Percentiles rank a stretch among this genome's conserved stretches.
Conservation (phyloP, 306 rosid genomes). For the Dryas drummondii region DNA sequence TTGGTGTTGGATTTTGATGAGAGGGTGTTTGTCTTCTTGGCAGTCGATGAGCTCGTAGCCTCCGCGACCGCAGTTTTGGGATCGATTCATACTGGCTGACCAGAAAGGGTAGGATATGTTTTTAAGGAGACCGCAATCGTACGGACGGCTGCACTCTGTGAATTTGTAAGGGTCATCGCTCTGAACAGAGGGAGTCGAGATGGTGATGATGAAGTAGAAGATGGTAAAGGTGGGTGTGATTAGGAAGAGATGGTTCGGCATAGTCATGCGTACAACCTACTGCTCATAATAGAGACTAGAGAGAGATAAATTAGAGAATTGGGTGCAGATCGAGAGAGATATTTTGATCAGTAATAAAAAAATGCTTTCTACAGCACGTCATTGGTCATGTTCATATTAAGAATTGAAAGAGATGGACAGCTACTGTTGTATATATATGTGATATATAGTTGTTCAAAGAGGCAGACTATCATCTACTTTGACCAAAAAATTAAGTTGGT, state of each 20-base stretch:
- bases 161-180: background rate
- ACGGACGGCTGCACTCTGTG: constrained; percentile 11
- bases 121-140: constrained; percentile 25
- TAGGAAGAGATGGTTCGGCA: background rate
- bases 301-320: background rate
- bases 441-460: background rate
- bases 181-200: constrained; percentile 1
- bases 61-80: background rate
- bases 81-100: background rate
- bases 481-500: background rate
- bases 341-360: too few relatives aligned
- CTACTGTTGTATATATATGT: background rate
- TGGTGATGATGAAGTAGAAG: background rate
- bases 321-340: background rate
- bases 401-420: background rate
- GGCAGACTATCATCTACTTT: background rate
- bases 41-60: constrained; percentile 23
- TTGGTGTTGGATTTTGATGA: background rate
- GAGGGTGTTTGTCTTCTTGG: accelerated
- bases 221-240: background rate
- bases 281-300: background rate
- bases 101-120: constrained; percentile 41
- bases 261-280: background rate
- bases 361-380: too few relatives aligned
- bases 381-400: too few relatives aligned